Percentiles rank a stretch among this genome's conserved stretches.
phyloP scores from a whole-genome alignment of 192 early-diverging fungal genomes.

The Powellomyces hirtus region DNA sequence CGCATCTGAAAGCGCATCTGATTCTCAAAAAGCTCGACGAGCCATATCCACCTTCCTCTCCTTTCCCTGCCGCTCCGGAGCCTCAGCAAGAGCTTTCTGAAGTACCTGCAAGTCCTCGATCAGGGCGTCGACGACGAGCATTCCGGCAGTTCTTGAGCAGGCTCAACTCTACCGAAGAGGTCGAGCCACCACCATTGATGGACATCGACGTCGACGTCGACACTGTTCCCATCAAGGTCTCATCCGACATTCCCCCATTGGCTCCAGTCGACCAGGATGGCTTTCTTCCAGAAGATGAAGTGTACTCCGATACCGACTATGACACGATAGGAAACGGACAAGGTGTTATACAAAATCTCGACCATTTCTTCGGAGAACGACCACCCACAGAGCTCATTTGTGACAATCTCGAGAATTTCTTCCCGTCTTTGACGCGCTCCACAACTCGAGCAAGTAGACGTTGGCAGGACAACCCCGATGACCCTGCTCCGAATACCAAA shows the following conservation, averaged over 20 bases:
- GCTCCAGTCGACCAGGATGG: constrained; percentile 18
- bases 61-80: not conserved
- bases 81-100: not conserved
- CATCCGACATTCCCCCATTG: constrained; percentile 1
- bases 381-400: constrained; percentile 91
- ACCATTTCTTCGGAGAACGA: constrained; percentile 89
- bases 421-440: constrained; percentile 41
- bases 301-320: not conserved
- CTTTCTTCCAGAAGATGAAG: not conserved
- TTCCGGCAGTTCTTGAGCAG: not conserved
- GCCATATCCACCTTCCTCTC: not conserved
- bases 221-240: too few species aligned
- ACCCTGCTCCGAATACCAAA: not conserved
- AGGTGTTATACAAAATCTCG: constrained; percentile 44
- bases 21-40: constrained; percentile 9
- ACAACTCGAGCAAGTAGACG: not conserved
- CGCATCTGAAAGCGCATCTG: constrained; percentile 13
- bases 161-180: not conserved
- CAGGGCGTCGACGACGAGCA: not conserved
- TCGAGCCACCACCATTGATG: too few species aligned
- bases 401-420: constrained; percentile 85
- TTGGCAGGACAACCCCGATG: too few species aligned
- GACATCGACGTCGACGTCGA: too few species aligned
- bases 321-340: not conserved
- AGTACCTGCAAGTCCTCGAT: not conserved